Conservation (phyloP, 2,329 filamentous ascomycete species). For the Blumeriella jaapii region DNA sequence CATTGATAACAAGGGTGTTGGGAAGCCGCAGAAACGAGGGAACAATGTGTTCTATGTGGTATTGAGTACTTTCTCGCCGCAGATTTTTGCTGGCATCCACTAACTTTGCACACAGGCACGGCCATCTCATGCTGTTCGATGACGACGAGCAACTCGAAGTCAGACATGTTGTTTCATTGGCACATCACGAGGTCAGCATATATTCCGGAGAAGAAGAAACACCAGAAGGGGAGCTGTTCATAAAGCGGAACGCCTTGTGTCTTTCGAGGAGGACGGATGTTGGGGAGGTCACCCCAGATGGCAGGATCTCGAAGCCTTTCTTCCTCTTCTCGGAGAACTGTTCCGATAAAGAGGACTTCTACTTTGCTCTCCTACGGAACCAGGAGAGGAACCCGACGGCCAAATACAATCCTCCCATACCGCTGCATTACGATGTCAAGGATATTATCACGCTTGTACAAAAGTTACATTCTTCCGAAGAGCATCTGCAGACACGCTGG, state of each 20-base stretch:
- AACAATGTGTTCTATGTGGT: slow-evolving; percentile 92
- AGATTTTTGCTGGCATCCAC: background rate
- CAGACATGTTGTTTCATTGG: slow-evolving; percentile 85
- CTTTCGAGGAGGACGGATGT: slow-evolving; percentile 53
- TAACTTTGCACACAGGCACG: slow-evolving; percentile 48
- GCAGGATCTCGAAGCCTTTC: slow-evolving; percentile 63
- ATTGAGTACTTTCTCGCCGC: slow-evolving; percentile 43
- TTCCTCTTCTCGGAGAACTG: slow-evolving; percentile 91
- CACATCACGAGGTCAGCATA: slow-evolving; percentile 75
- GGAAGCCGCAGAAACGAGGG: slow-evolving; percentile 40
- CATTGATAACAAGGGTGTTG: slow-evolving; percentile 25
- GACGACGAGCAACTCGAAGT: slow-evolving; percentile 93
- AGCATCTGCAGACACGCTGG: slow-evolving; percentile 84
- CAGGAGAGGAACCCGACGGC: slow-evolving; percentile 57
- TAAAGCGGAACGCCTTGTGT: slow-evolving; percentile 85
- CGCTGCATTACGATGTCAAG: slow-evolving; percentile 68
- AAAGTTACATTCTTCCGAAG: slow-evolving; percentile 79
- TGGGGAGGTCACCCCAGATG: slow-evolving; percentile 43
- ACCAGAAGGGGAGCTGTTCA: slow-evolving; percentile 86
- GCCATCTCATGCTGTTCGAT: slow-evolving; percentile 95
- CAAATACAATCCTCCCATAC: slow-evolving; percentile 49
- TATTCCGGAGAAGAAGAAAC: slow-evolving; percentile 70
- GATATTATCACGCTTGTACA: slow-evolving; percentile 87
- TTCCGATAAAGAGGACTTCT: slow-evolving; percentile 97
- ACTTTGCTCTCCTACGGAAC: slow-evolving; percentile 80